Conservation (phyloP, 495 filamentous ascomycete genomes). For the Entonaema liquescens region DNA sequence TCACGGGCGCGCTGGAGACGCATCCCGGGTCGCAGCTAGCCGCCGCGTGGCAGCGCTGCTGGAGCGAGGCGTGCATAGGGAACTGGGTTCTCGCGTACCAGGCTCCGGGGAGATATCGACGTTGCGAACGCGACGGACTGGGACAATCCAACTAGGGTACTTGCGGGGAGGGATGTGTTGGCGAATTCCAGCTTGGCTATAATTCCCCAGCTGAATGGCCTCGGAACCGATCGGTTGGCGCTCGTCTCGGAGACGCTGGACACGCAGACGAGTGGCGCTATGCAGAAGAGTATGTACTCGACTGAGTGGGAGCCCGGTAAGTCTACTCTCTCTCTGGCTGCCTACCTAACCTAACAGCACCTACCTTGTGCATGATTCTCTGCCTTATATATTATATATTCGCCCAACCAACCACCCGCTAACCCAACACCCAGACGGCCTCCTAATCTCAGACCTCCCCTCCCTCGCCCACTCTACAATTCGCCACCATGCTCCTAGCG, state of each 20-base stretch:
- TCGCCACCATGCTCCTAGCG: constrained; percentile 8
- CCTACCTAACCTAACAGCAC: too few species aligned
- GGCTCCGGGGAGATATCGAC: constrained; percentile 7
- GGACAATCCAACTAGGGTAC: neutral
- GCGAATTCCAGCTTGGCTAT: constrained; percentile 21
- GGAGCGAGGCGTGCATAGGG: neutral
- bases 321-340: too few species aligned
- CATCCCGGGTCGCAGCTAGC: constrained; percentile 15
- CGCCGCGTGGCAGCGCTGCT: constrained; percentile 26
- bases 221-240: neutral
- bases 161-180: constrained; percentile 1
- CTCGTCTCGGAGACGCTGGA: constrained; percentile 16
- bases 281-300: constrained; percentile 16
- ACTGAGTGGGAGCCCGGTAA: constrained; percentile 6
- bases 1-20: neutral
- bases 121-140: constrained; percentile 18
- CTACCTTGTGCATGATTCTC: too few species aligned
- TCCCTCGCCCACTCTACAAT: constrained; percentile 21
- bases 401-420: too few species aligned
- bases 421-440: neutral
- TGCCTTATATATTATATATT: too few species aligned
- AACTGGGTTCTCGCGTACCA: constrained; percentile 29
- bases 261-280: neutral
- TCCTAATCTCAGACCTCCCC: neutral
- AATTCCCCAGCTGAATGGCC: constrained; percentile 11